These are phyloP conservation scores for Globisporangium radiosum DNA, from an alignment of 352 stramenopile species.

Conservation along the genomic window DNA sequence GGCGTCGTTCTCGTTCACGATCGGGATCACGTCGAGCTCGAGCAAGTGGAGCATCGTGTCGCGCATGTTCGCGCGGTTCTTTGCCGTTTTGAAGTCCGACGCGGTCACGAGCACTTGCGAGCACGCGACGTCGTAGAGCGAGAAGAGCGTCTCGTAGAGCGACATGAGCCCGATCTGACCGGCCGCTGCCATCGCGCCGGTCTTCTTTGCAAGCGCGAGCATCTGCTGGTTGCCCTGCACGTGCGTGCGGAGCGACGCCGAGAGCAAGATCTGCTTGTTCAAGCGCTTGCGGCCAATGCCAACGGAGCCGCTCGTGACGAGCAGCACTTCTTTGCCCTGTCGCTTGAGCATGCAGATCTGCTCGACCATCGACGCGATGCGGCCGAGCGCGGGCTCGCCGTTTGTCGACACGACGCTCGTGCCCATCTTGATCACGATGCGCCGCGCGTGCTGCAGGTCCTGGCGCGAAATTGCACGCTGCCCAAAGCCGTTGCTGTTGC, in stretches of 20 bases:
- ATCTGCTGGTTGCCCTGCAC: conserved; percentile 88
- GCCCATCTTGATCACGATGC: conserved; percentile 95
- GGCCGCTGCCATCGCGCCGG: conserved; percentile 84
- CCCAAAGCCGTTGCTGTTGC: conserved; percentile 7
- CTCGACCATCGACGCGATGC: conserved; percentile 89
- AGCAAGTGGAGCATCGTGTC: conserved; percentile 91
- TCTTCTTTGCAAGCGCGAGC: conserved; percentile 86
- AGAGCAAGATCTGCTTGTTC: conserved; percentile 92
- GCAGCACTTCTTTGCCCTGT: conserved; percentile 84
- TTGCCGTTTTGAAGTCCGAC: conserved; percentile 77
- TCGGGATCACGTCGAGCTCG: conserved; percentile 95
- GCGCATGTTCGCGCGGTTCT: conserved; percentile 80
- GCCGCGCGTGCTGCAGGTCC: conserved; percentile 72
- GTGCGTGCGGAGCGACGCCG: conserved; percentile 79
- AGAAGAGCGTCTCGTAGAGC: conserved; percentile 96
- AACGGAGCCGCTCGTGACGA: conserved; percentile 89
- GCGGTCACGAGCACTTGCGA: conserved; percentile 88
- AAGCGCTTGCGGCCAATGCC: conserved; percentile 91
- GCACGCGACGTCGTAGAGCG: conserved; percentile 91
- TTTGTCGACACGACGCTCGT: conserved; percentile 94
- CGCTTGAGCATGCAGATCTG: conserved; percentile 92
- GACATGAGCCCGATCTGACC: conserved; percentile 98
- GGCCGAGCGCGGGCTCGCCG: conserved; percentile 87
- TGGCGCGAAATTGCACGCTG: conserved; percentile 51
- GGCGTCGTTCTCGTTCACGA: conserved; percentile 99